phyloP scores from a whole-genome alignment of 176 grass and related monocot species.

The Juncus effusus region DNA sequence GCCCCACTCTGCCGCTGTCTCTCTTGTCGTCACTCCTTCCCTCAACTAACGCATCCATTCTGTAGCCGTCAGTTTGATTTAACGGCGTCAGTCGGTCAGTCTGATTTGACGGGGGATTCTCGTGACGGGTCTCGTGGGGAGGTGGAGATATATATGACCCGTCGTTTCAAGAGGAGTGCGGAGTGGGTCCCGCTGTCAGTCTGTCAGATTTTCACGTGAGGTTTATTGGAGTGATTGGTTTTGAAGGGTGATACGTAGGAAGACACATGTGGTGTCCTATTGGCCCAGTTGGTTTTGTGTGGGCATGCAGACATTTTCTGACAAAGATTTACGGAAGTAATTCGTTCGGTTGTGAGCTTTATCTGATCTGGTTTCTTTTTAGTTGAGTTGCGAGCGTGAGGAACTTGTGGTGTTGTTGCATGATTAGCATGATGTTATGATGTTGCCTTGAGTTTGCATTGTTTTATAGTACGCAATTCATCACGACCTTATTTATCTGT shows the following conservation, averaged over 20 bases:
- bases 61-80: not conserved
- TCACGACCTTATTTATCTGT: too few relatives aligned
- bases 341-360: too few relatives aligned
- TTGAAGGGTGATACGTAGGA: too few relatives aligned
- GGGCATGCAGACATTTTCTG: too few relatives aligned
- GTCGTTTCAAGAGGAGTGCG: conserved; percentile 10
- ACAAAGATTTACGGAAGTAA: too few relatives aligned
- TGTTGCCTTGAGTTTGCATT: too few relatives aligned
- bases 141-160: not conserved
- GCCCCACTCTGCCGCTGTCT: not conserved
- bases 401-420: too few relatives aligned
- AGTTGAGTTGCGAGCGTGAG: too few relatives aligned
- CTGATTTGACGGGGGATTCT: not conserved
- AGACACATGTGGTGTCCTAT: not conserved
- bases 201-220: not conserved
- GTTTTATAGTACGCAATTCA: too few relatives aligned
- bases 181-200: not conserved
- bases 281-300: not conserved
- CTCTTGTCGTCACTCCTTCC: not conserved
- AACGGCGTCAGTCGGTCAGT: not conserved
- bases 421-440: too few relatives aligned
- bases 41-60: not conserved
- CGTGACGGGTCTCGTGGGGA: conserved; percentile 12
- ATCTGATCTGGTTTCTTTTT: too few relatives aligned
- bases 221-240: too few relatives aligned